Evolutionary conservation across 768 basidiomycete species (phyloP), one percentile per base, ranked within the genome.

Genomic region (Termitomyces sp.): DNA sequence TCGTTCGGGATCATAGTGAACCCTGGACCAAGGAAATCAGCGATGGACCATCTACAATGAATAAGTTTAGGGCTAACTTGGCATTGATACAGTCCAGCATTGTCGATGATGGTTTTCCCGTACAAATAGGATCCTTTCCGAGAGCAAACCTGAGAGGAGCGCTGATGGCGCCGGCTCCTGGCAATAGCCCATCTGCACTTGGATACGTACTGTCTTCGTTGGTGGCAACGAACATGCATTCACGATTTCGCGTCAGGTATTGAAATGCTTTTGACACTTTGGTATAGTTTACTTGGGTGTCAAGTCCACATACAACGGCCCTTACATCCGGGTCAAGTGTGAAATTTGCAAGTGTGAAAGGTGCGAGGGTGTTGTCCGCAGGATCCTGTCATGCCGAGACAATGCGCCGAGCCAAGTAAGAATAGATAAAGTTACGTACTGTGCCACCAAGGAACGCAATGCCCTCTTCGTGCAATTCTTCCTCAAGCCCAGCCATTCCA

Each of bases 121-220:
- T 88, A 54, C 84, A 81, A 18, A 90, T 72, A 1, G 95, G 94
- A 58, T 84, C 81, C 57, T 76, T 79, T 36, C 83, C 85, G 40
- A 87, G 75, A 1, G 90, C 86, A 66, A 77, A 90, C 16, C 86
- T 79, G 51, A 99, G 77, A 5, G 94, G 90, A 0, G 93, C 91
- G 54, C 87, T 88, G 61, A 98, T 76, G 1, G 91, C 75, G 8
- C 96, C 96, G 4, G 90, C 84, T 60, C 94, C 95, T 28, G 94
- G 95, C 54, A 94, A 82, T 9, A 91, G 73, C 4, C 82, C 79
- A 55, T 85, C 82, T 44, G 81, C 76, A 64, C 79, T 80, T 6
- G 95, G 97, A 75, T 84, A 98, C 14, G 94, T 98, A 62, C 91
- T 88, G 67, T 98, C 96, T 54, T 87, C 87, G 68, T 98, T 98